phyloP scores from a whole-genome alignment of 139 green algal genomes.

The Edaphochlamys debaryana region DNA sequence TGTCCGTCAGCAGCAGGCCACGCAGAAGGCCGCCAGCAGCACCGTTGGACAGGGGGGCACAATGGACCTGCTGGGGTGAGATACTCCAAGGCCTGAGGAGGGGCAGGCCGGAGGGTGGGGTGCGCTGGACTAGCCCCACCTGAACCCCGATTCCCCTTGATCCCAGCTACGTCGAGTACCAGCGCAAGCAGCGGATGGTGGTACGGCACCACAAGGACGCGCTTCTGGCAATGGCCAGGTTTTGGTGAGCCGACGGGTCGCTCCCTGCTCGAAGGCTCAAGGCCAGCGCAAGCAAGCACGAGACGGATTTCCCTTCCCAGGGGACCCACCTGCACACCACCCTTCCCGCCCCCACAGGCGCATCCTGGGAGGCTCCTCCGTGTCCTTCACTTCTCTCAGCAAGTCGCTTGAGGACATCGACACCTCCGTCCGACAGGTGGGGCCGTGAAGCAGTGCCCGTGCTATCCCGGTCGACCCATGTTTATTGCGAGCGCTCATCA shows the following conservation, averaged over 20 bases:
- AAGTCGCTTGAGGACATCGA: too few species aligned
- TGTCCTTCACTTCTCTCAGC: constrained; percentile 21
- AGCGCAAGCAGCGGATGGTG: too few species aligned
- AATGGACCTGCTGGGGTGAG: constrained; percentile 40
- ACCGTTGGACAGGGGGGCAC: constrained; percentile 10
- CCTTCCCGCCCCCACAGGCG: neutral
- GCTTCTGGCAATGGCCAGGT: constrained; percentile 34
- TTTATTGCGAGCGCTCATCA: too few species aligned
- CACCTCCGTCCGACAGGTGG: constrained; percentile 12
- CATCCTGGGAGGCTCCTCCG: constrained; percentile 17
- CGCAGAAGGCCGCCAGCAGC: constrained; percentile 35
- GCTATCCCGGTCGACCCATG: too few species aligned
- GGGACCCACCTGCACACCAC: neutral
- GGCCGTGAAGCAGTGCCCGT: too few species aligned
- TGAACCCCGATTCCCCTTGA: too few species aligned
- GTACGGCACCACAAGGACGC: constrained; percentile 40
- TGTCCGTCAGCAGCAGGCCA: constrained; percentile 38
- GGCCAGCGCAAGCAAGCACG: too few species aligned
- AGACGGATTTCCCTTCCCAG: neutral
- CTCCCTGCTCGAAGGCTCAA: too few species aligned
- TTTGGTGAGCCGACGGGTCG: neutral
- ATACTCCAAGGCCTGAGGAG: too few species aligned
- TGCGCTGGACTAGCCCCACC: too few species aligned
- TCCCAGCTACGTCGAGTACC: too few species aligned
- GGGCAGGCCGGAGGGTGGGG: too few species aligned